phyloP scores from a whole-genome alignment of 2,329 filamentous ascomycete species.

The Rhynchosporium agropyri region DNA sequence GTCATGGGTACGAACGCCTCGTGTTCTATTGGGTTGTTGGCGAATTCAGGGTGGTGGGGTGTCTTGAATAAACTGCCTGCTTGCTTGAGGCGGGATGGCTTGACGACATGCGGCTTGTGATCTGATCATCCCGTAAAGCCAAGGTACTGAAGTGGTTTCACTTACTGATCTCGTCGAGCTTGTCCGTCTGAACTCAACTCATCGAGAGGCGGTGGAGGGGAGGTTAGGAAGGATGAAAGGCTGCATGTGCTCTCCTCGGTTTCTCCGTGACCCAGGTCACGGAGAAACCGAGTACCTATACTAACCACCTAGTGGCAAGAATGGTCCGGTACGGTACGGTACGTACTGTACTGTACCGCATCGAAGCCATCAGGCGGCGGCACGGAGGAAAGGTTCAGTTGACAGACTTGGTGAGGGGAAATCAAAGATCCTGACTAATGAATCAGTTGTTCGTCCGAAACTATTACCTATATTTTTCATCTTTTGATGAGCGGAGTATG shows the following conservation, averaged over 20 bases:
- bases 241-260: no score
- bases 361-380: not conserved
- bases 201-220: not conserved
- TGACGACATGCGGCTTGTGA: conserved; percentile 23
- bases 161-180: conserved; percentile 1
- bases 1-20: conserved; percentile 21
- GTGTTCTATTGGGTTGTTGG: not conserved
- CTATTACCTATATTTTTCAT: conserved; percentile 6
- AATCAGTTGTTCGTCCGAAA: conserved; percentile 4
- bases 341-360: conserved; percentile 10
- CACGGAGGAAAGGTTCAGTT: conserved; percentile 7
- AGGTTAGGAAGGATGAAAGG: not conserved
- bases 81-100: conserved; percentile 16
- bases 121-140: conserved; percentile 8
- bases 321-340: no score
- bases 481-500: not conserved
- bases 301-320: no score
- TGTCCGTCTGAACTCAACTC: conserved; percentile 17
- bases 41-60: not conserved
- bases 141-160: not conserved
- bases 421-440: conserved; percentile 2
- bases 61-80: conserved; percentile 17
- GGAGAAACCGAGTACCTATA: no score
- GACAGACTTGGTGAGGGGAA: not conserved
- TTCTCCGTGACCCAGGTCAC: no score